These are phyloP conservation scores for Yamadazyma triangularis DNA, from an alignment of 1,139 yeast genomes.

Conservation along the genomic window DNA sequence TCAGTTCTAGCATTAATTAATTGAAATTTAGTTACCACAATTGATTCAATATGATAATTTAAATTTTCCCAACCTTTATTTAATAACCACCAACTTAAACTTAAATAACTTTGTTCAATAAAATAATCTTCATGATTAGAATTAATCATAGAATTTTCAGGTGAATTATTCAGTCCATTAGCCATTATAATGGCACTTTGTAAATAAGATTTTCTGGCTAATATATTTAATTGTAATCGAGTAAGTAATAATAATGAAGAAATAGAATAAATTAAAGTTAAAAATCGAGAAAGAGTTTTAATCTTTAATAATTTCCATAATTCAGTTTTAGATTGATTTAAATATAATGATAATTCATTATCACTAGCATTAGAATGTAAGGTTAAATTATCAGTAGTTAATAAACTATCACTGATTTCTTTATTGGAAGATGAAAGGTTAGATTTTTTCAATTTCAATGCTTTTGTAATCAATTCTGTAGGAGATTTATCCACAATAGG, in stretches of 20 bases:
- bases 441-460: constrained; percentile 57
- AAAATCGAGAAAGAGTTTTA: constrained; percentile 67
- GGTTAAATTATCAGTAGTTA: constrained; percentile 39
- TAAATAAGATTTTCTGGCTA: constrained; percentile 82
- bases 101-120: constrained; percentile 78
- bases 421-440: constrained; percentile 7
- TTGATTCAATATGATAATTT: constrained; percentile 48
- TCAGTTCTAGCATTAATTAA: constrained; percentile 70
- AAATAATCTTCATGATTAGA: constrained; percentile 30
- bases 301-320: constrained; percentile 82
- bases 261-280: constrained; percentile 66
- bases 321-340: constrained; percentile 60
- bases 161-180: constrained; percentile 22
- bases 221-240: constrained; percentile 78
- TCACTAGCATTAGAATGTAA: constrained; percentile 27
- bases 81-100: constrained; percentile 91
- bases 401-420: constrained; percentile 25
- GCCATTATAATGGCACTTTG: constrained; percentile 75
- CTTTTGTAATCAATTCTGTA: constrained; percentile 70
- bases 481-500: constrained; percentile 63
- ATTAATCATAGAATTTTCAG: background rate
- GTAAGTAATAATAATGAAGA: constrained; percentile 72
- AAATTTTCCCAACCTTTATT: constrained; percentile 77
- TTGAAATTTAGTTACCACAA: constrained; percentile 60
- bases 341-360: constrained; percentile 26